Evolutionary conservation across 192 early-diverging fungal genomes (phyloP), one percentile per base, ranked within the genome.

Genomic region (Helicostylum pulchrum): DNA sequence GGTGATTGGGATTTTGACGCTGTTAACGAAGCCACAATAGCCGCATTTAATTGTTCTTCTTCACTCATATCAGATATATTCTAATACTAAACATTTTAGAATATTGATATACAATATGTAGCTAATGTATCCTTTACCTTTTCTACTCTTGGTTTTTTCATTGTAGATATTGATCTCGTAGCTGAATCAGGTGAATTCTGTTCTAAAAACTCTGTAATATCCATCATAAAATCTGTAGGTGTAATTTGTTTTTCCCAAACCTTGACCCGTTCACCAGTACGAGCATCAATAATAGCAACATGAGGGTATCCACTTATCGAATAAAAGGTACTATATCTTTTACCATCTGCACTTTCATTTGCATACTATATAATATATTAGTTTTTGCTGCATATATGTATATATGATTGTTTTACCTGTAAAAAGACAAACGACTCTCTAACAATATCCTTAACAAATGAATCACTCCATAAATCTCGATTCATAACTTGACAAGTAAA

Each of bases 391-490:
- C 26, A 2, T 26, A 26, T 26, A 59, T 20, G 17, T 32, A 52
- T 57, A 21, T 20, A 19, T 17, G n/a, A 51, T 12, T 46, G 45
- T 30, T 43, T 53, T 78, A 90, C 86, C 75, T 95, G 92, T 19
- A 94, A 68, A 70, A 99, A 97, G 30, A 94, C 64, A 85, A 97
- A 97, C 61, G 88, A 78, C 51, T 84, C 86, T 32, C 73, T 74
- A 49, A 99, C 79, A 9, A 93, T 59, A 7, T 92, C 88, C 72
- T 92, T 87, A 6, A 97, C 89, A 12, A 76, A 70, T 17, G 66
- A 31, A 52, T 93, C 79, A 31, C 88, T 95, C 95, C 94, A 99
- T 50, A 97, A 80, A 79, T 99, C 95, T 58, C 96, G 88, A 70
- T 96, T 97, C 72, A 97, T 74, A 15, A 88, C 77, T 64, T 95